phyloP scores from a whole-genome alignment of 2,329 filamentous ascomycete species.

The Dryadomyces sulphureus region DNA sequence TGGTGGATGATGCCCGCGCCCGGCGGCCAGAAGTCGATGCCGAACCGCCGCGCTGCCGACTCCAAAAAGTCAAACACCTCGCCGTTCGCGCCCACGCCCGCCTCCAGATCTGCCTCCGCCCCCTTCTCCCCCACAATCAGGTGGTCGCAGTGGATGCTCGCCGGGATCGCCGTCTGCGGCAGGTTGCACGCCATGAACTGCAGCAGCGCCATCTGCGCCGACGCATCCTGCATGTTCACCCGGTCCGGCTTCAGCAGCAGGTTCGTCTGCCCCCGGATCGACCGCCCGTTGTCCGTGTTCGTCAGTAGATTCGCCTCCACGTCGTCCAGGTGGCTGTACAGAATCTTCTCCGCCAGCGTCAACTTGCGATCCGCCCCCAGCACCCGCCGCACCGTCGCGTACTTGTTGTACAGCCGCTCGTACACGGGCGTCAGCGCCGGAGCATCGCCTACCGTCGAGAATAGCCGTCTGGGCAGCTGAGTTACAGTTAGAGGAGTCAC shows the following conservation, averaged over 20 bases:
- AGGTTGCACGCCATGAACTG: constrained; percentile 98
- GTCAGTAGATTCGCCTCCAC: constrained; percentile 75
- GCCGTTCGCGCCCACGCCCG: constrained; percentile 80
- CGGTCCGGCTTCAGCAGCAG: constrained; percentile 94
- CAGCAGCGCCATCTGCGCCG: constrained; percentile 92
- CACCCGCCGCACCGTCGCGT: constrained; percentile 59
- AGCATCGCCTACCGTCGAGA: constrained; percentile 22
- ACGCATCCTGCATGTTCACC: constrained; percentile 98
- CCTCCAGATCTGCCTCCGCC: constrained; percentile 69
- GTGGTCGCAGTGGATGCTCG: constrained; percentile 97
- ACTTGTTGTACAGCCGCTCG: constrained; percentile 62
- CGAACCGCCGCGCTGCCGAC: constrained; percentile 79
- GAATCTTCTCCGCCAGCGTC: constrained; percentile 92
- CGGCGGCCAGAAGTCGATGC: constrained; percentile 93
- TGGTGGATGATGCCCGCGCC: constrained; percentile 99
- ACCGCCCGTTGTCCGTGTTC: constrained; percentile 67
- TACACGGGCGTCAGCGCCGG: constrained; percentile 54
- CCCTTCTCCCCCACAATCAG: constrained; percentile 94
- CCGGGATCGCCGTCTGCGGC: constrained; percentile 77
- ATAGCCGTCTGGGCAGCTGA: constrained; percentile 17
- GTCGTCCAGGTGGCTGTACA: constrained; percentile 89
- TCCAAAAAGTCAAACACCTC: constrained; percentile 97
- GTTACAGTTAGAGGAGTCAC: constrained; percentile 16
- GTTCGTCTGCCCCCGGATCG: constrained; percentile 77
- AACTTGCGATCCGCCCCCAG: constrained; percentile 48